Base-by-base conservation (phyloP, 108 stramenopile genomes). In the Fistulifera pelliculosa region DNA sequence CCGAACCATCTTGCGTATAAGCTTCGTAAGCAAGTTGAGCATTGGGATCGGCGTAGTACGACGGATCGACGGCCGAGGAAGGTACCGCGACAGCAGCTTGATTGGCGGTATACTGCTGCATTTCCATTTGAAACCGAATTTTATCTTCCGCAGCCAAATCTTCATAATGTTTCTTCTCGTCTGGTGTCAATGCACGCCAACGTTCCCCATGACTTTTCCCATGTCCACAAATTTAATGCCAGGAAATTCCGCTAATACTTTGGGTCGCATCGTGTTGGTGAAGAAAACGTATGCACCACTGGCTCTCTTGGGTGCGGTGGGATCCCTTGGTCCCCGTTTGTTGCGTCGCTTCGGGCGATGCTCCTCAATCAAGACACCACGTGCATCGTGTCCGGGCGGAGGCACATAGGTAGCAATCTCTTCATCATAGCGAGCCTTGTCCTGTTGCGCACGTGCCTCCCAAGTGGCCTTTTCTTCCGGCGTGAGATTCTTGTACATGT, bases 191-290 rank as follows among this genome's bases (percentile, higher is more conserved):
- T 18, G 75, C 76, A 17, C 91, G 55, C 95, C 95, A 96, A 43
- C 87, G 79, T 56, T 90, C 93, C 96, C 96, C 24, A 95, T 61
- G 45, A 94, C 68, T 54, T 83, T 89, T 27, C 86, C 85, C 50
- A 96, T 70, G 31, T 96, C 96, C 2, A 90, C 86, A 69, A 93
- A 81, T 71, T 91, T 94, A 61, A 95, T 77, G 12, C 81, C 87
- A 14, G 94, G 94, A 40, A 76, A 72, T 44, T 90, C 94, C 28
- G 56, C 64, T 55, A 82, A 76, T 13, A 91, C 82, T 59, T 93
- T 75, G 24, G 81, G 84, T 45, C 90, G 85, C 66, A 77, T 71
- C 16, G 86, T 84, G 47, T 84, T 79, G 48, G 87, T 82, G 66
- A 89, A 94, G 62, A 94, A 87, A 52, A 85, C 80, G 59, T 82